Evolutionary conservation across 495 filamentous ascomycete genomes (phyloP), one percentile per base, ranked within the genome.

Genomic region (Physcia stellaris): DNA sequence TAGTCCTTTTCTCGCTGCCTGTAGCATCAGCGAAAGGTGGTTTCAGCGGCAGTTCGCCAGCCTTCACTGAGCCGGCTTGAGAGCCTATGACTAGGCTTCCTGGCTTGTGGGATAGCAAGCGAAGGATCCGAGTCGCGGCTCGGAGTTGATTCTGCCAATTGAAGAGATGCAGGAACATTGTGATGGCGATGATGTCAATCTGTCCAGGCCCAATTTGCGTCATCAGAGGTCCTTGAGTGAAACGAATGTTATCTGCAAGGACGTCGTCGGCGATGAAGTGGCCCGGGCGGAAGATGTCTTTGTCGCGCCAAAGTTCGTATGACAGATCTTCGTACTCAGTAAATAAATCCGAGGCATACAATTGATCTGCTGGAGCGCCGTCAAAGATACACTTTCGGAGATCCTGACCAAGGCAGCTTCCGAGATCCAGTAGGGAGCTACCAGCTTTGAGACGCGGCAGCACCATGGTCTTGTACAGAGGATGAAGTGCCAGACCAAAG

Each of bases 121-220:
- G 42, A 3, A 52, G 37, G n/a, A 52, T 49, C 6, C 49, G 40
- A 4, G 46, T 49, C 0, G 42, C 46, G 20, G 43, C 47, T 35
- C 45, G 41, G 9, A 52, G 32, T 41, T 52, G 49, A 34, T 52
- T 49, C 13, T 46, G 20, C 10, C 43, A 52, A 19, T 52, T 42
- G 39, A 52, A 52, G 6, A 52, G 39, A 35, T 52, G 49, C 11
- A 49, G 35, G 35, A 52, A 49, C 49, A 52, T 52, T 39, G 44
- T 52, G 19, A 52, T 52, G 24, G 39, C 34, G 21, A 52, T 48
- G 7, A 52, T 46, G 17, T 52, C 49, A 1, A 33, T 39, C 35
- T 42, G 39, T 3, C 48, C 48, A 0, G 48, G 48, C 10, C 48
- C 48, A 4, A 51, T 18, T 0, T 28, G 42, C 23, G 32, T 40